These are phyloP conservation scores for Crithidia thermophila DNA, from an alignment of 208 protist genomes.

Conservation along the genomic window DNA sequence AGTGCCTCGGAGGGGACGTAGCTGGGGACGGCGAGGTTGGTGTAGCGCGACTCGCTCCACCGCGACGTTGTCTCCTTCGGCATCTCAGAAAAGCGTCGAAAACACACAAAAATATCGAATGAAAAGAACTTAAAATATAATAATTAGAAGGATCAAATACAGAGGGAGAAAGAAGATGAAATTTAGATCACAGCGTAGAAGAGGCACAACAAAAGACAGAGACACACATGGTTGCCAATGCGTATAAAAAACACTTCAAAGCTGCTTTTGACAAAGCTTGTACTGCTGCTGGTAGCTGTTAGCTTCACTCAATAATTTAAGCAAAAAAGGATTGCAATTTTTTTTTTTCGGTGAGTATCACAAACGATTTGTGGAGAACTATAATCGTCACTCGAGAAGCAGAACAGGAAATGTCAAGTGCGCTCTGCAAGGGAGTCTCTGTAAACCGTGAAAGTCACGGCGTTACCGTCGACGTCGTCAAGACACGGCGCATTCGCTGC, in stretches of 20 bases:
- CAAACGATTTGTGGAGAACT: not conserved
- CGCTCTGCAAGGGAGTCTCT: not conserved
- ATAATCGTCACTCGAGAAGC: not conserved
- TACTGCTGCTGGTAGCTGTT: no score
- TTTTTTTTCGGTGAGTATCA: no score
- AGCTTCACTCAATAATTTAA: no score
- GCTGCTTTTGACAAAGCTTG: no score
- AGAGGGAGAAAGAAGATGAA: not conserved
- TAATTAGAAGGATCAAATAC: not conserved
- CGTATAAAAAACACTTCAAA: no score
- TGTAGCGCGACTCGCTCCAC: constrained; percentile 84
- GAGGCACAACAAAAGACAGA: no score
- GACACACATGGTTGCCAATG: no score
- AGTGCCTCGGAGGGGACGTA: constrained; percentile 88
- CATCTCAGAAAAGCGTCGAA: constrained; percentile 17
- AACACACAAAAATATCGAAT: constrained; percentile 17
- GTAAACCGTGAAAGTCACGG: constrained; percentile 50
- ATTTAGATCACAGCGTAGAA: not conserved
- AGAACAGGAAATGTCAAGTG: not conserved
- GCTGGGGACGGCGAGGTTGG: constrained; percentile 79
- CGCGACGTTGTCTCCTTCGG: constrained; percentile 47
- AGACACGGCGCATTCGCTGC: constrained; percentile 3
- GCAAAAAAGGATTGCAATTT: no score
- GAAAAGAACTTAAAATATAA: not conserved
- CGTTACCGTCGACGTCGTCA: constrained; percentile 60